Conservation (phyloP, 352 stramenopile genomes). For the Globisporangium middletonii region DNA sequence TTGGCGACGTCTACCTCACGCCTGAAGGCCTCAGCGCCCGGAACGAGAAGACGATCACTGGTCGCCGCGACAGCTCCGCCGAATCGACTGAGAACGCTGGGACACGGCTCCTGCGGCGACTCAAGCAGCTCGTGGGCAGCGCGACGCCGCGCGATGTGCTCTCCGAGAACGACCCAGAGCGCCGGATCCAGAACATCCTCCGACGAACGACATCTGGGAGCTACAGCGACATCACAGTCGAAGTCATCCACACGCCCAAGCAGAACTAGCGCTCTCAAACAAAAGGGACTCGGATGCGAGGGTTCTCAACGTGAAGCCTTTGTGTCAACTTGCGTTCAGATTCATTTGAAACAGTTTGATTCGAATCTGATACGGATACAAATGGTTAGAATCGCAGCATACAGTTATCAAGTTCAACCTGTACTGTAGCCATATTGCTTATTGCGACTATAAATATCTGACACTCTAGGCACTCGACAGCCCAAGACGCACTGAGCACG, state of each 20-base stretch:
- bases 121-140: slow-evolving; percentile 39
- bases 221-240: slow-evolving; percentile 73
- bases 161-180: slow-evolving; percentile 56
- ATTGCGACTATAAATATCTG: too few species aligned
- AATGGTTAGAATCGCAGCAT: too few species aligned
- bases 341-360: too few species aligned
- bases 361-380: too few species aligned
- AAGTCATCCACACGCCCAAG: slow-evolving; percentile 69
- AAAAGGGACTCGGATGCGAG: too few species aligned
- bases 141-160: slow-evolving; percentile 12
- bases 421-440: too few species aligned
- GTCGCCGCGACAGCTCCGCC: slow-evolving; percentile 42
- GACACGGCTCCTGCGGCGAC: slow-evolving; percentile 29
- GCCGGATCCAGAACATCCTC: slow-evolving; percentile 61
- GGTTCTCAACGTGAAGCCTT: too few species aligned
- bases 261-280: too few species aligned
- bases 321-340: too few species aligned
- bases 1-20: slow-evolving; percentile 73
- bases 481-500: not conserved
- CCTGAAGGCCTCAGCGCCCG: slow-evolving; percentile 47
- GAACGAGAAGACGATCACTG: slow-evolving; percentile 26
- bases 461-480: too few species aligned
- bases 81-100: slow-evolving; percentile 31
- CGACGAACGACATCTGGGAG: slow-evolving; percentile 66
- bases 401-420: too few species aligned